Base-by-base conservation (phyloP, 2,329 filamentous ascomycete species). In the Arthroderma sp. region DNA sequence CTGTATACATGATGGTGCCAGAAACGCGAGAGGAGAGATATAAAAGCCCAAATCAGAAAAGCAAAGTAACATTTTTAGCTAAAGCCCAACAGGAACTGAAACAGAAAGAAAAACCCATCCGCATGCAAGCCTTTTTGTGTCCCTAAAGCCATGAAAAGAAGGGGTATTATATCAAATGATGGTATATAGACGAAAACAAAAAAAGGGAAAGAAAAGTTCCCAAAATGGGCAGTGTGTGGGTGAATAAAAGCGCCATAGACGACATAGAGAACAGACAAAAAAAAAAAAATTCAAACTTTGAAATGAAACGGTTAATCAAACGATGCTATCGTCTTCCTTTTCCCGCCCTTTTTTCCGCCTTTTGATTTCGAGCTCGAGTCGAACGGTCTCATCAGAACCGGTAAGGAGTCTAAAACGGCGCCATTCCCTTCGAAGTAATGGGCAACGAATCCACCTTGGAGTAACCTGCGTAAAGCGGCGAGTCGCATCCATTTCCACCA, bases 401-500 rank as follows among this genome's bases (percentile, higher is more conserved):
- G 77, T 46, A 82, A 58, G 53, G 67, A 74, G 42, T 80, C 71
- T 49, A 78, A 71, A 4, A 82, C 72, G 11, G 75, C 71, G 48
- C 72, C 68, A 54, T 82, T 82, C 38, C 70, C 66, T 55, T 78
- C 71, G 43, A 60, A 67, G 56, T 80, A 82, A 62, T 82, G 78
- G 42, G 70, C 69, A 38, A 77, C 60, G 51, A 82, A 80, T 0
- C 78, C 78, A 9, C 74, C 72, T 47, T 76, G 74, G 36, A 84
- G 63, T 29, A 79, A 64, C 34, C 79, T 64, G 55, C 77, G 72
- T 43, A 85, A 61, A 3, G 73, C 72, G 48, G 78, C 75, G 42
- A 83, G 61, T 29, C 80, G 69, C 52, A 77, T 69, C 53, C 83
- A 66, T 61, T 85, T 85, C 81, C 81, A 85, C 82, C 82, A 86